phyloP scores from a whole-genome alignment of 1,284 basidiomycete species.

The Vanrija pseudolonga region DNA sequence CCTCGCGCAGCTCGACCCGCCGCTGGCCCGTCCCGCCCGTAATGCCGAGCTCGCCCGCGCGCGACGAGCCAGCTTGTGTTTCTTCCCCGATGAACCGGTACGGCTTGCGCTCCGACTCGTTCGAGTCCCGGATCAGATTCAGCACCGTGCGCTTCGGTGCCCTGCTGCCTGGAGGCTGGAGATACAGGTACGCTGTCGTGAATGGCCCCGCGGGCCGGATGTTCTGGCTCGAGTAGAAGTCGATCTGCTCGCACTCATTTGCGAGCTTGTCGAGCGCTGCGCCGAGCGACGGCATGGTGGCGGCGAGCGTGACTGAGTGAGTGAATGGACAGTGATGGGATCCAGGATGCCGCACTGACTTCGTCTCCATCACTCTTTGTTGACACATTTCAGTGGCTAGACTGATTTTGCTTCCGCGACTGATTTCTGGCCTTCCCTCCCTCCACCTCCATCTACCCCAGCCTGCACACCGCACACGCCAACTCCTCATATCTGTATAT shows the following conservation, averaged over 20 bases:
- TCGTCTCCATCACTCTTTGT: constrained; percentile 5
- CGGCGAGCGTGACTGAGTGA: too few relatives aligned
- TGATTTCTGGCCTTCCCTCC: too few relatives aligned
- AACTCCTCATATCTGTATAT: background rate
- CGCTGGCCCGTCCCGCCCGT: constrained; percentile 6
- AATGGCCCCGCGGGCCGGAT: constrained; percentile 33
- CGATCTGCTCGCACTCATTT: constrained; percentile 35
- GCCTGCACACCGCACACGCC: background rate
- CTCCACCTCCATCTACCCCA: background rate
- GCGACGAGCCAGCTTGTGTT: background rate
- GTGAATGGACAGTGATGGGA: too few relatives aligned
- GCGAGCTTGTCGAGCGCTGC: constrained; percentile 36
- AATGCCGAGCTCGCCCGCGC: too few relatives aligned
- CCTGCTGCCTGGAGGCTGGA: background rate
- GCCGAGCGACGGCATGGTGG: constrained; percentile 37
- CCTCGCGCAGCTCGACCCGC: constrained; percentile 38
- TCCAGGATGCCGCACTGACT: too few relatives aligned
- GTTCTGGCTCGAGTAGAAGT: constrained; percentile 29
- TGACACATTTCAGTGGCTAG: constrained; percentile 7
- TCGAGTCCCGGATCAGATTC: constrained; percentile 42
- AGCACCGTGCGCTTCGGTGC: constrained; percentile 19
- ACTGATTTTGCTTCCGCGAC: constrained; percentile 6
- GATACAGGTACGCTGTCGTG: constrained; percentile 35
- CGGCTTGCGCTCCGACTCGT: constrained; percentile 34
- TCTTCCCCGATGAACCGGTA: constrained; percentile 43